These are phyloP conservation scores for Candida tammaniensis DNA, from an alignment of 805 yeast species.

Conservation along the genomic window DNA sequence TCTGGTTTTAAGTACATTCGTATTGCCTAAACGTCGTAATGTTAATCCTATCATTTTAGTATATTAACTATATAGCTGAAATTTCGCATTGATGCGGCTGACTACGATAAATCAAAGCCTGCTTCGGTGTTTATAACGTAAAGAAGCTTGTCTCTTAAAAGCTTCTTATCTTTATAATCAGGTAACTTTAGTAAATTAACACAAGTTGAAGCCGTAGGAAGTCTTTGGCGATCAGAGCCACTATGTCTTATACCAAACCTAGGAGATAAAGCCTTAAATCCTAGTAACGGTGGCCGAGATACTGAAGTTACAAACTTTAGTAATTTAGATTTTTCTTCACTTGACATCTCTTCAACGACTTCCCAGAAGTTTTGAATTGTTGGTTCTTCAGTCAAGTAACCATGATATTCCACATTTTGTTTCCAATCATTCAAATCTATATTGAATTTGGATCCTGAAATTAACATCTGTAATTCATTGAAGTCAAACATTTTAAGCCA, in stretches of 20 bases:
- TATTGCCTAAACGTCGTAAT: background rate
- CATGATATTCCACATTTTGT: constrained; percentile 64
- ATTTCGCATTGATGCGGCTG: too few relatives aligned
- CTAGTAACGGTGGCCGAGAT: constrained; percentile 86
- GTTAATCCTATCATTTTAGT: too few relatives aligned
- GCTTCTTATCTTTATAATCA: constrained; percentile 61
- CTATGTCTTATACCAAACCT: constrained; percentile 74
- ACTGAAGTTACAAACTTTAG: constrained; percentile 91
- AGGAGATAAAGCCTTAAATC: constrained; percentile 74
- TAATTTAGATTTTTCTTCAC: constrained; percentile 61
- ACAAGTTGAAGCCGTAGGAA: constrained; percentile 95
- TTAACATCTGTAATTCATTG: constrained; percentile 75
- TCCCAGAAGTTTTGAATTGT: constrained; percentile 74
- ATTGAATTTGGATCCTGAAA: constrained; percentile 72
- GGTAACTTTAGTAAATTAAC: constrained; percentile 85
- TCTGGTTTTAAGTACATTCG: background rate
- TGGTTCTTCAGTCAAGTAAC: constrained; percentile 50
- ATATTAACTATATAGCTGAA: too few relatives aligned
- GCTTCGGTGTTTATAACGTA: constrained; percentile 82
- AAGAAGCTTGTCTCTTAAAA: constrained; percentile 60
- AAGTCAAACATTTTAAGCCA: constrained; percentile 90
- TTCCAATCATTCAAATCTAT: constrained; percentile 71
- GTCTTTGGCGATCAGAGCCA: constrained; percentile 52
- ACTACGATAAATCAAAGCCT: constrained; percentile 76
- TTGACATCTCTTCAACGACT: constrained; percentile 63